Evolutionary conservation across 345 rosid species (phyloP), one percentile per base, ranked within the genome.

Genomic region (Gossypium bickii): DNA sequence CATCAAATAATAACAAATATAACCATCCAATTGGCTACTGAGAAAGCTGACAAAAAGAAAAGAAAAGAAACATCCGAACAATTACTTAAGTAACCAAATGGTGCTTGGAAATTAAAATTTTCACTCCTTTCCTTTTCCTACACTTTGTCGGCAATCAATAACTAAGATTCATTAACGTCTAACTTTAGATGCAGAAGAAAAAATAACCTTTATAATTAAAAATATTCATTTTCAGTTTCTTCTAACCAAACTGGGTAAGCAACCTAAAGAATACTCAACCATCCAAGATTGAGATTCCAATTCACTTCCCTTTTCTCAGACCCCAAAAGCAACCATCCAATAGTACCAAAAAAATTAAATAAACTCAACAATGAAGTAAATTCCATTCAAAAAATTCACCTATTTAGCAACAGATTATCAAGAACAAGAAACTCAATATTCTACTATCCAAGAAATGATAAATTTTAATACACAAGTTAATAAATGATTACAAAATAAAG

Each of bases 31-130:
- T 55, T 75, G 24, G 66, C 72, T 67, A 57, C 78, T 71, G 75
- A 64, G 74, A 72, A 78, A 74, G 64, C 68, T 22, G 74, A 72
- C 73, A 73, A 57, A 63, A 78, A 47, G 34, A 65, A 76, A 45
- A 62, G 25, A 76, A 72, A 20, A 64, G 8, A 53, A 75, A 67
- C 12, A 16, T 64, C 61, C 29, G 38, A 74, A 74, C 41, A 71
- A 55, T 55, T 74, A 34, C 53, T 74, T 53, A 44, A 74, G 63
- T 63, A 64, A 74, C 62, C 71, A 64, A 64, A 27, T 24, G 67
- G 56, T 1, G 11, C 67, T 72, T 59, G 29, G 47, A 27, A 71
- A 18, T 38, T 53, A 55, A 71, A 69, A 17, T 3, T 49, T 34
- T 27, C 45, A 49, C 9, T 69, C 45, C 51, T 51, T 9, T 38